These are phyloP conservation scores for Calonectria hawksworthii DNA, from an alignment of 2,329 filamentous ascomycete species.

Conservation along the genomic window DNA sequence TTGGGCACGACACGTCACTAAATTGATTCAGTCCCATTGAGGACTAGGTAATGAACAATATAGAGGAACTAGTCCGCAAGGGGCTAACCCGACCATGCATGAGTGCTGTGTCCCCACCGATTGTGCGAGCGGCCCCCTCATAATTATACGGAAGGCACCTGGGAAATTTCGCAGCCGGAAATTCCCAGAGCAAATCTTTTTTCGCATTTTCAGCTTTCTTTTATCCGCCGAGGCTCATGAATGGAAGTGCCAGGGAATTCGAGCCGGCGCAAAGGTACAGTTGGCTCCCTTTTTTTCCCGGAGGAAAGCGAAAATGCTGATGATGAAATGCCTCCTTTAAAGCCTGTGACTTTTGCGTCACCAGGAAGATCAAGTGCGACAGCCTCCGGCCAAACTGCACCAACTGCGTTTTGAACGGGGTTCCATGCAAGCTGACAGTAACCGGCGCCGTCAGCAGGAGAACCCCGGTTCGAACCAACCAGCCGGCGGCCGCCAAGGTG, in stretches of 20 bases:
- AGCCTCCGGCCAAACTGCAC: conserved; percentile 55
- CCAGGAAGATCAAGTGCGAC: conserved; percentile 58
- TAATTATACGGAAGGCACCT: background rate
- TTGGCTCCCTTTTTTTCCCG: background rate
- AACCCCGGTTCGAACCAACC: conserved; percentile 13
- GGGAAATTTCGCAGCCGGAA: conserved; percentile 4
- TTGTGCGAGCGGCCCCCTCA: background rate
- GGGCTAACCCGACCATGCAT: background rate
- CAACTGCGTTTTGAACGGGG: conserved; percentile 54
- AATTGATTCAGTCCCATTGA: background rate
- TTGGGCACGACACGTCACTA: background rate
- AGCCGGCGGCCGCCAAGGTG: background rate
- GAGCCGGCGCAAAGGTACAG: background rate
- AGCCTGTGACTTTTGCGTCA: conserved; percentile 55
- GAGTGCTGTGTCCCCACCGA: background rate
- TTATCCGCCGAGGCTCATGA: background rate
- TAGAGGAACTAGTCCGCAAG: background rate
- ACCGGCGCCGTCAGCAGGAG: conserved; percentile 22
- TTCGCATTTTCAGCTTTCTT: background rate
- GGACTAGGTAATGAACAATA: background rate
- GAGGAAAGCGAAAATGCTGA: background rate
- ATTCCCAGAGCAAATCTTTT: background rate
- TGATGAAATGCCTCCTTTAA: background rate
- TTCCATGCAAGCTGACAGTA: conserved; percentile 45
- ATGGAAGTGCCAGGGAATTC: background rate